These are phyloP conservation scores for Exophiala xenobiotica DNA, from an alignment of 2,329 filamentous ascomycete species.

Conservation along the genomic window DNA sequence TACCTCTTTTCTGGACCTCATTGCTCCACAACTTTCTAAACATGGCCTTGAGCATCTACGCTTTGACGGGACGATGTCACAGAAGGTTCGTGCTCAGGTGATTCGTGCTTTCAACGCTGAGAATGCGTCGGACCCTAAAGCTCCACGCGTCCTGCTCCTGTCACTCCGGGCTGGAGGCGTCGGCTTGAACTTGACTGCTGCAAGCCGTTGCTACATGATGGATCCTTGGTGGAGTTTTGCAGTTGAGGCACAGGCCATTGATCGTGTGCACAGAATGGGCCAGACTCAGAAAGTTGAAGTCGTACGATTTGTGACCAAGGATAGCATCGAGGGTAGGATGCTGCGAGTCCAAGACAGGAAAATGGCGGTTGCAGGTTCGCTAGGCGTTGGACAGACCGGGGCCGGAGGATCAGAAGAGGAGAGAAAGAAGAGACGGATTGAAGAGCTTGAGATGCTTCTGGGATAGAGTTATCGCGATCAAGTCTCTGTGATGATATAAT, in stretches of 20 bases:
- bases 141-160: constrained; percentile 66
- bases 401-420: constrained; percentile 85
- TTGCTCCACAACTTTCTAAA: constrained; percentile 73
- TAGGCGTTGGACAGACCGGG: constrained; percentile 91
- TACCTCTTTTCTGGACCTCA: constrained; percentile 90
- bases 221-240: constrained; percentile 99
- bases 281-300: constrained; percentile 85
- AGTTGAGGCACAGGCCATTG: constrained; percentile 93
- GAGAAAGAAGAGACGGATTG: constrained; percentile 83
- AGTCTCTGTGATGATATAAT: not conserved
- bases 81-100: constrained; percentile 78
- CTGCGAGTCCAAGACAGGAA: constrained; percentile 89
- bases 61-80: constrained; percentile 85
- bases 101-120: constrained; percentile 66
- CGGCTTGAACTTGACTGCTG: constrained; percentile 85
- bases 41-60: constrained; percentile 78
- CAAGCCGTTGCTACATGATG: constrained; percentile 95
- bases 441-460: constrained; percentile 89
- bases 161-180: constrained; percentile 89
- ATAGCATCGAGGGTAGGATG: constrained; percentile 95
- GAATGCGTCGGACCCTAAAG: constrained; percentile 26
- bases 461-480: constrained; percentile 44
- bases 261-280: constrained; percentile 95
- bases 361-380: constrained; percentile 78
- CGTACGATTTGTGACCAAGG: constrained; percentile 81